phyloP scores from a whole-genome alignment of 116 monocot genomes.

The Trichopus zeylanicus region DNA sequence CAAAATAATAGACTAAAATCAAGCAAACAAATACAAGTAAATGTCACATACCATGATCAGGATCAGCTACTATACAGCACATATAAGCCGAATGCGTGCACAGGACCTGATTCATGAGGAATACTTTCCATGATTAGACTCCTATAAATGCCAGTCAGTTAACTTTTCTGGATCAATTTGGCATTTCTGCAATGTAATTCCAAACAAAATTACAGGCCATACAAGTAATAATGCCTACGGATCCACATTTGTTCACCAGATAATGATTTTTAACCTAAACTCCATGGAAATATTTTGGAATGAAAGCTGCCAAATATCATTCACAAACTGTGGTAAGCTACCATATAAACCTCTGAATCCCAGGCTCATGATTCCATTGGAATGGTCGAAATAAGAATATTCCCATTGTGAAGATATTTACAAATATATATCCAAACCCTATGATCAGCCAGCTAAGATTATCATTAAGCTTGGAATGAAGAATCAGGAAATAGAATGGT shows the following conservation, averaged over 20 bases:
- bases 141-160: not conserved
- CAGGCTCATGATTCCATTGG: slow-evolving; percentile 73
- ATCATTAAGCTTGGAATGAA: slow-evolving; percentile 46
- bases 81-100: too few relatives aligned
- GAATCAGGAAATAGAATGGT: slow-evolving; percentile 59
- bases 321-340: slow-evolving; percentile 16
- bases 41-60: too few relatives aligned
- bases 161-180: not conserved
- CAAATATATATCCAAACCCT: slow-evolving; percentile 30
- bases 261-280: not conserved
- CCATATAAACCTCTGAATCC: slow-evolving; percentile 93
- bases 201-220: not conserved
- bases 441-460: slow-evolving; percentile 31
- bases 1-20: too few relatives aligned
- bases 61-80: too few relatives aligned
- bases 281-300: not conserved
- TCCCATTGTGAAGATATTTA: slow-evolving; percentile 56
- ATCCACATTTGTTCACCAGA: not conserved
- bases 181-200: not conserved
- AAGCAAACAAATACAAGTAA: too few relatives aligned
- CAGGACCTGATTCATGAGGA: not conserved
- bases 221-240: not conserved
- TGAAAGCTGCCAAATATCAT: not conserved
- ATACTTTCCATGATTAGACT: not conserved
- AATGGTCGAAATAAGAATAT: slow-evolving; percentile 82